phyloP scores from a whole-genome alignment of 345 rosid species.

The Aegle marmelos region DNA sequence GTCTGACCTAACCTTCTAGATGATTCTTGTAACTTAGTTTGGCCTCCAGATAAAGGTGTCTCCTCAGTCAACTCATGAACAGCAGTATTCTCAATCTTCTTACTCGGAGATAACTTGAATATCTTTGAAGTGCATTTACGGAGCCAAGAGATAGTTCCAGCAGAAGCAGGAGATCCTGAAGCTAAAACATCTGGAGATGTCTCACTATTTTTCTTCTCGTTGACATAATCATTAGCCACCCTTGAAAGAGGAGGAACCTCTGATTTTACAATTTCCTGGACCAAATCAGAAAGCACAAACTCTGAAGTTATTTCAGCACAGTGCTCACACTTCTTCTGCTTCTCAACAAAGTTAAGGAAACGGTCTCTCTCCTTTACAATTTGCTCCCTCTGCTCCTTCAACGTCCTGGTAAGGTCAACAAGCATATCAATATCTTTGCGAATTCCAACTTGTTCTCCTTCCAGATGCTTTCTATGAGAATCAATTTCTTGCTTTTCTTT shows the following conservation, averaged over 20 bases:
- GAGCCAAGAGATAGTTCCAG: conserved; percentile 72
- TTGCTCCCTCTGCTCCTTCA: conserved; percentile 80
- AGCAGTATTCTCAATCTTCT: conserved; percentile 44
- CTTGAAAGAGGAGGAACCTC: conserved; percentile 46
- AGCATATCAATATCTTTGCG: conserved; percentile 84
- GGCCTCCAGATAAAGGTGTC: conserved; percentile 25
- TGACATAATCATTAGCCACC: conserved; percentile 30
- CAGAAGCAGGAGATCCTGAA: conserved; percentile 50
- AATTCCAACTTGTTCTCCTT: conserved; percentile 80
- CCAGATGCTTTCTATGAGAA: conserved; percentile 65
- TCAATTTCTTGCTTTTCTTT: conserved; percentile 64
- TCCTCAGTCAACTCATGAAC: conserved; percentile 32
- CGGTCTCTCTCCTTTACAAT: conserved; percentile 76
- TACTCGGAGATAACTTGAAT: conserved; percentile 67
- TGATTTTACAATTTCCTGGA: conserved; percentile 54
- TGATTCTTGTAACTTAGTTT: conserved; percentile 31
- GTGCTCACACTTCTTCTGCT: conserved; percentile 57
- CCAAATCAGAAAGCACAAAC: conserved; percentile 67
- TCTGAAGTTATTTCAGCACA: conserved; percentile 73
- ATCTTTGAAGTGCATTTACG: conserved; percentile 82
- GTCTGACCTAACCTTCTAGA: conserved; percentile 31
- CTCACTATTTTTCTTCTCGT: conserved; percentile 28
- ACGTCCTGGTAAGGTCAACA: conserved; percentile 61
- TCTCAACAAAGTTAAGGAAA: conserved; percentile 73
- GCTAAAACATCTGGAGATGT: conserved; percentile 33